Percentiles rank a stretch among this genome's conserved stretches.
Evolutionary conservation across 1,284 basidiomycete genomes (phyloP).

Genomic region (Pisolithus thermaeus): DNA sequence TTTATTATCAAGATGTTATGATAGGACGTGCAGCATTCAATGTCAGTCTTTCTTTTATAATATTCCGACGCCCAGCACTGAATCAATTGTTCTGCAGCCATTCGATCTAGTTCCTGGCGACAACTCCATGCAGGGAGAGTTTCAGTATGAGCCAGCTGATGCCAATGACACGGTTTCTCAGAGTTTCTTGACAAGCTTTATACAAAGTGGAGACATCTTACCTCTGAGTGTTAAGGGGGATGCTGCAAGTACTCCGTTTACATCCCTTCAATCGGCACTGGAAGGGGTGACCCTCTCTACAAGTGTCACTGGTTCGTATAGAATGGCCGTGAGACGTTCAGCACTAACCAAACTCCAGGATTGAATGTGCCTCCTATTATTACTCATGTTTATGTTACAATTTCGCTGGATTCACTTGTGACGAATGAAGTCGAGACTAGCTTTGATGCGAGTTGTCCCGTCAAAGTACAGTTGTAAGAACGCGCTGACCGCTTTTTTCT

Average conservation of each 20-base stretch:
- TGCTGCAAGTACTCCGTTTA: constrained; percentile 54
- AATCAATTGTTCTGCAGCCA: too few species aligned
- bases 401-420: constrained; percentile 45
- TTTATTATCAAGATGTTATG: too few species aligned
- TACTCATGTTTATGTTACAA: constrained; percentile 41
- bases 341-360: constrained; percentile 23
- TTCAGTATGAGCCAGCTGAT: too few species aligned
- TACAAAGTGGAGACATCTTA: constrained; percentile 44
- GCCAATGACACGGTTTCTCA: constrained; percentile 48
- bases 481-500: neutral
- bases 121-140: too few species aligned
- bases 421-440: constrained; percentile 44
- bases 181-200: constrained; percentile 49
- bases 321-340: neutral
- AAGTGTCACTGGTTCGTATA: constrained; percentile 40
- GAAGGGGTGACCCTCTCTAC: constrained; percentile 50
- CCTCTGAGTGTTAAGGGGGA: constrained; percentile 58
- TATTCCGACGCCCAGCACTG: too few species aligned
- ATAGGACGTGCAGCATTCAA: too few species aligned
- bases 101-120: too few species aligned
- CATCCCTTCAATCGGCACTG: constrained; percentile 53
- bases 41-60: too few species aligned
- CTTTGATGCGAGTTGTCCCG: constrained; percentile 42
- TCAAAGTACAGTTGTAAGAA: neutral
- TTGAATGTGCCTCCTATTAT: constrained; percentile 40